Percentiles rank a stretch among this genome's conserved stretches.
phyloP scores from a whole-genome alignment of 2,329 filamentous ascomycete species.

The Leptographium flavum region DNA sequence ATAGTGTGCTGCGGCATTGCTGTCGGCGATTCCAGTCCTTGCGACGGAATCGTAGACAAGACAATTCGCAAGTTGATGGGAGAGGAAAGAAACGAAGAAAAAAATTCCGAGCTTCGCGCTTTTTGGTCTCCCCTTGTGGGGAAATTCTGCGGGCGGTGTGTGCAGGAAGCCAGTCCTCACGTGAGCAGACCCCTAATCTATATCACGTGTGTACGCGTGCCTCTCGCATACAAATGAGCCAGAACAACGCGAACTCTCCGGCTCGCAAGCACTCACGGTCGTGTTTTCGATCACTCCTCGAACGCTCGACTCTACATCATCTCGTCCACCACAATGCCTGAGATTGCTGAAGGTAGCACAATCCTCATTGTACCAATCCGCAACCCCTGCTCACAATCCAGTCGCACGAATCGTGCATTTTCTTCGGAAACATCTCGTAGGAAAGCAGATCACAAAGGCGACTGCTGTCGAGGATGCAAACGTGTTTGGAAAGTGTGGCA shows the following conservation, averaged over 20 bases:
- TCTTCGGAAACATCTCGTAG: conserved; percentile 69
- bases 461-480: conserved; percentile 65
- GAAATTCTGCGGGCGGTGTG: background rate
- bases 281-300: background rate
- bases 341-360: conserved; percentile 43
- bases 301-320: background rate
- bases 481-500: conserved; percentile 84
- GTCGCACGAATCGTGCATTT: conserved; percentile 69
- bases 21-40: background rate
- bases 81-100: conserved; percentile 10
- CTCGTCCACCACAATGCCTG: conserved; percentile 32
- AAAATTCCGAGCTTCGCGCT: conserved; percentile 9
- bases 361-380: background rate
- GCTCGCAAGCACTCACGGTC: background rate
- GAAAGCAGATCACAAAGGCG: conserved; percentile 60
- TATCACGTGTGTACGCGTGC: conserved; percentile 20
- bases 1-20: conserved; percentile 1
- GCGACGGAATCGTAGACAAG: background rate
- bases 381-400: background rate
- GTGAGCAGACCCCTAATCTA: background rate
- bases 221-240: no score
- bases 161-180: background rate
- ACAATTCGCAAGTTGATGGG: background rate
- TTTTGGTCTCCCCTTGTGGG: background rate
- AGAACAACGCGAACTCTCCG: background rate